Evolutionary conservation across 2,329 filamentous ascomycete genomes (phyloP), one percentile per base, ranked within the genome.

Genomic region (Samsoniella hepiali): DNA sequence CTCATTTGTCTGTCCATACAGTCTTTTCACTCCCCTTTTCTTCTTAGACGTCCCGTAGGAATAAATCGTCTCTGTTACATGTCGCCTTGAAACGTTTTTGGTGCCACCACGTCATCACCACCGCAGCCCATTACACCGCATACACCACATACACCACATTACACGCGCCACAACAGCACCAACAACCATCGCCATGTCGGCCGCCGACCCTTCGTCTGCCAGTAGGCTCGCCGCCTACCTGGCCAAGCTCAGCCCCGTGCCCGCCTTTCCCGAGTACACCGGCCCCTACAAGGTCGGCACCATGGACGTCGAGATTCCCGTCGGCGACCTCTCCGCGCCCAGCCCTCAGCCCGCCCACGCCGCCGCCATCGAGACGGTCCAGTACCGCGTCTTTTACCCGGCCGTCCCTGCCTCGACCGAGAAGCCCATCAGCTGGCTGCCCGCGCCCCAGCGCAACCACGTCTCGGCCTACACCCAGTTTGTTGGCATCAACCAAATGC

Each of bases 371-470:
- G 79, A 86, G 27, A 96, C 92, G 1, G 81, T 96, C 32, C 88
- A 90, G 63, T 95, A 91, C 74, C 86, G 92, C 66, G 81, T 96
- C 64, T 96, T 91, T 77, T 96, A 96, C 72, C 92, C 92, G 1
- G 88, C 88, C 29, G 77, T 79, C 1, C 72, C 79, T 5, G 78
- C 80, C 22, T 79, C 83, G 3, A 75, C 76, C 58, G 81, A 84
- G 69, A 85, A 85, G 69, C 81, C 80, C 10, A 88, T 92, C 62
- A 84, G 83, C 69, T 96, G 92, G 91, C 82, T 96, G 59, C 91
- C 91, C 0, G 81, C 83, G 9, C 91, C 92, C 0, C 91, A 96
- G 73, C 79, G 89, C 55, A 86, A 87, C 47, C 89, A 91, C 71
- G 78, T 94, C 9, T 84, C 87, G 17, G 90, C 89, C 1, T 95